phyloP scores from a whole-genome alignment of 2,329 filamentous ascomycete species.

The Ceratocystis papillata region DNA sequence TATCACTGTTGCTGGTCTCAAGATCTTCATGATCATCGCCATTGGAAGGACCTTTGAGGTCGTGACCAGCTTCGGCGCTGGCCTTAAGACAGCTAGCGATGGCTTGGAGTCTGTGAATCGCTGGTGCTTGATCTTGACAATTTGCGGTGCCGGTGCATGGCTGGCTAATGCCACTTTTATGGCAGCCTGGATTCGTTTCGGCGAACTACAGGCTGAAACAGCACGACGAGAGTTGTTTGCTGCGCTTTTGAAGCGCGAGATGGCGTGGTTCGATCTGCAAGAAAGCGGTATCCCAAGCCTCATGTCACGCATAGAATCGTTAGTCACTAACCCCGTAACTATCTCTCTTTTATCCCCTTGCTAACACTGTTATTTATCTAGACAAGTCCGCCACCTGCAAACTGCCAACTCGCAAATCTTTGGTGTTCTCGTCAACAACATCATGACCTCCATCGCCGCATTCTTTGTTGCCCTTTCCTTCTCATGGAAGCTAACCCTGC shows the following conservation, averaged over 20 bases:
- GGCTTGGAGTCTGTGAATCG: constrained; percentile 45
- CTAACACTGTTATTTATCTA: constrained; percentile 32
- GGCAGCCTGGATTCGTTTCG: constrained; percentile 62
- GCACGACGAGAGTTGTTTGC: constrained; percentile 56
- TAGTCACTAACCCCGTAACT: constrained; percentile 29
- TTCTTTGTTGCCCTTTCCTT: constrained; percentile 63
- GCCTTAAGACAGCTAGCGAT: constrained; percentile 37
- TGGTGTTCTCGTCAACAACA: constrained; percentile 55
- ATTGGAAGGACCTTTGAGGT: constrained; percentile 65
- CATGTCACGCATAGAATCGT: constrained; percentile 64
- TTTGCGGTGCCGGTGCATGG: constrained; percentile 56
- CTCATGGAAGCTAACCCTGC: constrained; percentile 74
- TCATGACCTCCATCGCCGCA: constrained; percentile 54
- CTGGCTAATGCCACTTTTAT: constrained; percentile 57
- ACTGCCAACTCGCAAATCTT: constrained; percentile 68
- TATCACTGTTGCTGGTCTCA: constrained; percentile 48
- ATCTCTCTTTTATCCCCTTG: background rate
- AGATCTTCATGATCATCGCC: constrained; percentile 56
- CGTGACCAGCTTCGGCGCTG: constrained; percentile 55
- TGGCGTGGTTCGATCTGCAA: constrained; percentile 71
- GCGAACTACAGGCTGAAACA: constrained; percentile 64
- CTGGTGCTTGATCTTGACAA: constrained; percentile 51
- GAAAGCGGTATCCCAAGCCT: constrained; percentile 62
- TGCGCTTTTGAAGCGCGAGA: constrained; percentile 58
- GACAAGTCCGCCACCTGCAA: constrained; percentile 74